Percentiles rank a stretch among this genome's conserved stretches.
phyloP scores from a whole-genome alignment of 2,329 filamentous ascomycete species.

The Talaromyces albobiverticillius region DNA sequence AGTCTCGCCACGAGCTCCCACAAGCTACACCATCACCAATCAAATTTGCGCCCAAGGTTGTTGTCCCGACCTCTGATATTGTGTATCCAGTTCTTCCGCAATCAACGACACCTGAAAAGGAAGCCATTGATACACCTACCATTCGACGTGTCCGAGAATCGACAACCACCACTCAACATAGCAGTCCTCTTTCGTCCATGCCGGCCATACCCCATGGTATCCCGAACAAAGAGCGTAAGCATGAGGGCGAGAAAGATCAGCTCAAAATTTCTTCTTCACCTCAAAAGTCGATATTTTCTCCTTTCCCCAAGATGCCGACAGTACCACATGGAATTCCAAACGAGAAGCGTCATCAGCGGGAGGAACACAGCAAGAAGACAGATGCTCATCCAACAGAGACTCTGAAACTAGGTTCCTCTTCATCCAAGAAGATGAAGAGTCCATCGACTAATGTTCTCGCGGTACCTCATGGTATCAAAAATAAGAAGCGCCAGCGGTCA shows the following conservation, averaged over 20 bases:
- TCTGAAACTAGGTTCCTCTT: slow-evolving; percentile 18
- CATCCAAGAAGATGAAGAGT: slow-evolving; percentile 15
- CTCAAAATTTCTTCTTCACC: neutral
- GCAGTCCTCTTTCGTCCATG: slow-evolving; percentile 25
- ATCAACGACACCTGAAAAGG: slow-evolving; percentile 34
- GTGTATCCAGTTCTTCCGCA: slow-evolving; percentile 37
- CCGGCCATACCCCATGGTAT: slow-evolving; percentile 39
- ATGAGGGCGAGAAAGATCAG: slow-evolving; percentile 14
- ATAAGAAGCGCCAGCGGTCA: slow-evolving; percentile 26
- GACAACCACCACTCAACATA: slow-evolving; percentile 18
- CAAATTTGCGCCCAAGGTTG: slow-evolving; percentile 30
- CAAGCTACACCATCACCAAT: slow-evolving; percentile 41
- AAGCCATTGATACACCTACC: slow-evolving; percentile 27
- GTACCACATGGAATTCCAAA: slow-evolving; percentile 37
- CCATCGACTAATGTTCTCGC: slow-evolving; percentile 26
- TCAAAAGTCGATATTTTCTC: neutral
- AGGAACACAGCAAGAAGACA: slow-evolving; percentile 11
- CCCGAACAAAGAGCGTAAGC: slow-evolving; percentile 31
- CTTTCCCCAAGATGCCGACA: slow-evolving; percentile 29
- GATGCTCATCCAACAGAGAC: slow-evolving; percentile 20
- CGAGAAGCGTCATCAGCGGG: slow-evolving; percentile 30
- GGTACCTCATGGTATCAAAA: slow-evolving; percentile 37
- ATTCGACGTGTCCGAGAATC: slow-evolving; percentile 42
- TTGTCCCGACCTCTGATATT: slow-evolving; percentile 25
- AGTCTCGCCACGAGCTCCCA: slow-evolving; percentile 42